These are phyloP conservation scores for Trichoderma hamatum DNA, from an alignment of 2,329 filamentous ascomycete genomes.

Conservation along the genomic window DNA sequence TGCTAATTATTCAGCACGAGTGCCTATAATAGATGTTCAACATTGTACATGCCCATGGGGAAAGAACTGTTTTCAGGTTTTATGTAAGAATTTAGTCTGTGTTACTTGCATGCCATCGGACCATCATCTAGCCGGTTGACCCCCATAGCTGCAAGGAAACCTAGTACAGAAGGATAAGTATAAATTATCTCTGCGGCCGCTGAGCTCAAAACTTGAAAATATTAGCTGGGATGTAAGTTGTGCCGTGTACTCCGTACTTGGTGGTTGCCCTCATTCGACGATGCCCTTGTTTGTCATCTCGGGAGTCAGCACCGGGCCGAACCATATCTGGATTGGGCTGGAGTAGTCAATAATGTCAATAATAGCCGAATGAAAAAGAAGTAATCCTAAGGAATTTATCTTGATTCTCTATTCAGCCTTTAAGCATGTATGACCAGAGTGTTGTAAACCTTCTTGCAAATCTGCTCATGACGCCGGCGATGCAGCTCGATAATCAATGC, in stretches of 20 bases:
- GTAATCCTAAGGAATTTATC: neutral
- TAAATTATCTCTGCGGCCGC: neutral
- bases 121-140: slow-evolving; percentile 15
- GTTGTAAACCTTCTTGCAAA: neutral
- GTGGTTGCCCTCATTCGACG: neutral
- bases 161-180: neutral
- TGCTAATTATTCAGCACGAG: neutral
- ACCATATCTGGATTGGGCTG: neutral
- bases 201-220: neutral
- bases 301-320: slow-evolving; percentile 8
- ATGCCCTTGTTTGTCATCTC: neutral
- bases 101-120: slow-evolving; percentile 10
- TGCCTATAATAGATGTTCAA: neutral
- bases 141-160: neutral
- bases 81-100: slow-evolving; percentile 16
- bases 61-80: neutral
- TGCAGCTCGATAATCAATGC: neutral
- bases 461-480: neutral
- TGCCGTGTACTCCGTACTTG: neutral
- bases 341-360: neutral
- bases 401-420: neutral
- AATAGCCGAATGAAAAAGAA: neutral
- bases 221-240: neutral
- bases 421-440: neutral
- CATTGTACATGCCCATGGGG: too few relatives aligned